Base-by-base conservation (phyloP, 2,329 filamentous ascomycete species). In the Paecilomyces formosus region DNA sequence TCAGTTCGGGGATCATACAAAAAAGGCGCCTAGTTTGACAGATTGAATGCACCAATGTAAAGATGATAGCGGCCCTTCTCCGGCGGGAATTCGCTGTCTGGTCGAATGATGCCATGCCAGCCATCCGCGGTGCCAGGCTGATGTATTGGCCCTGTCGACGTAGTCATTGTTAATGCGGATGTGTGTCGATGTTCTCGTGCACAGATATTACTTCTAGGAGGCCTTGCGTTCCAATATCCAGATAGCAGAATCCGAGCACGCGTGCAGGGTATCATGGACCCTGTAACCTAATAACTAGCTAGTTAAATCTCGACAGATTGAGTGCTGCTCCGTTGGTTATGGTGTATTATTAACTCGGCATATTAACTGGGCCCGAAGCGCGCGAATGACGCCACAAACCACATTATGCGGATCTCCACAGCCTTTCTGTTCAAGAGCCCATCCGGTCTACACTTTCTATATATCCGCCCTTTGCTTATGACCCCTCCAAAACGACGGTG, bases 51-150 rank as follows among this genome's bases (percentile, higher is more conserved):
- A 76, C 76, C 80, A 49, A 84, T 79, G 64, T 83, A 83, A 1
- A 84, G 70, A 65, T 84, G 81, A 68, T 84, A 84, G 49, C 82
- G 76, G 53, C 75, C 76, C 39, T 74, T 76, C 62, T 82, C 79
- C 1, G 80, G 78, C 5, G 76, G 74, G 63, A 83, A 84, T 15
- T 77, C 70, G 13, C 77, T 75, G 15, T 75, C 71, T 26, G 72
- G 64, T 18, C 76, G 73, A 58, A 83, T 81, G 54, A 77, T 71
- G 57, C 80, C 81, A 62, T 84, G 81, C 78, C 81, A 84, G 54
- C 68, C 66, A 54, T 70, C 68, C 9, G 60, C 55, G 6, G 68
- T 70, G 8, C 57, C 62, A 39, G 62, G 53, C 8, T 62, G 49
- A 26, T 71, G 69, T 52, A 67, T 63, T 52, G 50, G 26, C 3